phyloP scores from a whole-genome alignment of 2,329 filamentous ascomycete species.

The Orbilia oligospora region DNA sequence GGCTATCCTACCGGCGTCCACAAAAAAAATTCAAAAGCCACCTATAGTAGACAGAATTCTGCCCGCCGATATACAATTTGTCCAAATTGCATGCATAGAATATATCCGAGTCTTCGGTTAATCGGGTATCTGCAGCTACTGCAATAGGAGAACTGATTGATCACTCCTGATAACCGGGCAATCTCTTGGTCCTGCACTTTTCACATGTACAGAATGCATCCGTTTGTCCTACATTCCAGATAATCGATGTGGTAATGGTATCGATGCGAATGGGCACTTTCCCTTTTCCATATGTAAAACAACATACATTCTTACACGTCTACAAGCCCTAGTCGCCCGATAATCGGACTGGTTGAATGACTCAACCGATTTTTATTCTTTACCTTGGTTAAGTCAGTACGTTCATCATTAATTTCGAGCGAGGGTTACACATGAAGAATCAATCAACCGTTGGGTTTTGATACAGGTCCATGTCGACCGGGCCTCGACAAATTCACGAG shows the following conservation, averaged over 20 bases:
- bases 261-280: too few species aligned
- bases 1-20: slow-evolving; percentile 15
- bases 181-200: slow-evolving; percentile 41
- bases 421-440: slow-evolving; percentile 30
- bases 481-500: slow-evolving; percentile 33
- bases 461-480: slow-evolving; percentile 20
- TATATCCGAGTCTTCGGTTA: slow-evolving; percentile 37
- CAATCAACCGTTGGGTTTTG: slow-evolving; percentile 25
- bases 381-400: slow-evolving; percentile 35
- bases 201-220: slow-evolving; percentile 35
- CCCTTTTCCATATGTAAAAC: background rate
- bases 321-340: slow-evolving; percentile 15
- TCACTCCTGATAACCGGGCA: slow-evolving; percentile 35
- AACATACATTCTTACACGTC: background rate
- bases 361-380: slow-evolving; percentile 37
- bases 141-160: slow-evolving; percentile 4
- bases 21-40: slow-evolving; percentile 11
- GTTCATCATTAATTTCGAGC: background rate
- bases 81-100: slow-evolving; percentile 6
- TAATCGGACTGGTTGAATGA: slow-evolving; percentile 31
- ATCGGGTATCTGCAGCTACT: slow-evolving; percentile 26
- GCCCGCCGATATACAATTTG: slow-evolving; percentile 24
- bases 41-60: slow-evolving; percentile 10
- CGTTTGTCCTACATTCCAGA: slow-evolving; percentile 13
- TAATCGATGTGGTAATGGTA: background rate